A percentile compares a stretch with the other conserved stretches of the same genome.
Conservation (phyloP, 805 yeast genomes). For the Maudiozyma bulderi region DNA sequence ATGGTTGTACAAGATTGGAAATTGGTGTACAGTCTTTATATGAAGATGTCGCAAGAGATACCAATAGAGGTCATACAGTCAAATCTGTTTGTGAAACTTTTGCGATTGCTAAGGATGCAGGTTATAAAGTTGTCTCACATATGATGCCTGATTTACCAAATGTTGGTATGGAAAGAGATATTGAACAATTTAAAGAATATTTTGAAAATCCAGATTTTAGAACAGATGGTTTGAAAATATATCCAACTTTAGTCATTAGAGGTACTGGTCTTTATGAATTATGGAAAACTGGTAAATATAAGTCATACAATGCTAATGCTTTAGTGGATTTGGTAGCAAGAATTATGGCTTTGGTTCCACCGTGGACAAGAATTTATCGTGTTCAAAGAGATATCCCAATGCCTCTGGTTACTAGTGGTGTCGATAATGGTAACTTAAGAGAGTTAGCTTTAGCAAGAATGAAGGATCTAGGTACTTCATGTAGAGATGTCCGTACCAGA, state of each 20-base stretch:
- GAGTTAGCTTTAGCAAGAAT: constrained; percentile 93
- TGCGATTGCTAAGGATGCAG: constrained; percentile 94
- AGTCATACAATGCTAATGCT: constrained; percentile 90
- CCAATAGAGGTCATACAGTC: constrained; percentile 96
- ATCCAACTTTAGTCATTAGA: constrained; percentile 92
- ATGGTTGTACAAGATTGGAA: constrained; percentile 94
- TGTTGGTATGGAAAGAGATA: constrained; percentile 96
- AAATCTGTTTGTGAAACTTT: constrained; percentile 93
- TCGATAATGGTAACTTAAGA: constrained; percentile 92
- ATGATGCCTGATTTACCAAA: constrained; percentile 99
- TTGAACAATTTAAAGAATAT: constrained; percentile 91
- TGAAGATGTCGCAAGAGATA: constrained; percentile 97
- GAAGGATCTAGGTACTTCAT: constrained; percentile 94
- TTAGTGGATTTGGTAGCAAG: constrained; percentile 91
- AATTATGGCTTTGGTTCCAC: constrained; percentile 92
- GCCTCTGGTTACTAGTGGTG: constrained; percentile 97
- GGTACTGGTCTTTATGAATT: constrained; percentile 96
- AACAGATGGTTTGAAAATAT: constrained; percentile 91
- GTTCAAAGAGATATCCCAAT: constrained; percentile 98
- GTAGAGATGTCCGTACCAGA: constrained; percentile 93
- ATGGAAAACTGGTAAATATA: constrained; percentile 93
- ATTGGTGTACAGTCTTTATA: constrained; percentile 95
- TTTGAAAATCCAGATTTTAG: constrained; percentile 95
- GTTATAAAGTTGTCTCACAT: constrained; percentile 94
- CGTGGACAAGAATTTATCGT: constrained; percentile 97